Evolutionary conservation across 2,329 filamentous ascomycete species (phyloP), one percentile per base, ranked within the genome.

Genomic region (Geosmithia morbida): DNA sequence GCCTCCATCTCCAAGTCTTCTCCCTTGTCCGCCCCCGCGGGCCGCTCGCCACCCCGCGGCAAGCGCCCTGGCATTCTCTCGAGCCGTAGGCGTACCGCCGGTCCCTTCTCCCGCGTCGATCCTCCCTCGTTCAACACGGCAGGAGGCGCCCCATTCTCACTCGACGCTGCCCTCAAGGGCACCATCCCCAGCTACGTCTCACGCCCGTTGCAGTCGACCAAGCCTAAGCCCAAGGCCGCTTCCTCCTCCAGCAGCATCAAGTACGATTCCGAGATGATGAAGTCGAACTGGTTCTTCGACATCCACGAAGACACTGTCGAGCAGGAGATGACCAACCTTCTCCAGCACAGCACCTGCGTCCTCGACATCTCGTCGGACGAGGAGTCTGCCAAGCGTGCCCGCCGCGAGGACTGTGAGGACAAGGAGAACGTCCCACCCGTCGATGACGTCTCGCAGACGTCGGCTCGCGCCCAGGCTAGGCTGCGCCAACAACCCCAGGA

Each of bases 251-350:
- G 6, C 43, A 43, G 18, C 41, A 22, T 20, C 49, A 59, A 56
- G 48, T 26, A 45, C 49, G 68, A 69, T 50, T 59, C 69, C 19
- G 69, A 74, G 47, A 62, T 73, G 55, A 77, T 73, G 55, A 77
- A 83, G 59, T 72, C 78, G 33, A 74, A 74, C 49, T 96, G 88
- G 89, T 84, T 84, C 69, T 97, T 98, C 60, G 85, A 90, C 50
- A 97, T 98, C 57, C 83, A 96, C 60, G 87, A 95, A 60, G 90
- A 98, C 63, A 87, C 86, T 0, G 78, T 84, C 7, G 86, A 95
- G 60, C 85, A 96, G 59, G 83, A 94, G 60, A 85, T 92, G 65
- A 87, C 88, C 56, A 96, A 94, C 57, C 70, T 95, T 40, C 86
- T 97, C 67, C 86, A 96, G 64, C 90, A 96, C 68, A 84, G 83